These are phyloP conservation scores for Carallia pectinifolia DNA, from an alignment of 345 rosid genomes.

Conservation along the genomic window DNA sequence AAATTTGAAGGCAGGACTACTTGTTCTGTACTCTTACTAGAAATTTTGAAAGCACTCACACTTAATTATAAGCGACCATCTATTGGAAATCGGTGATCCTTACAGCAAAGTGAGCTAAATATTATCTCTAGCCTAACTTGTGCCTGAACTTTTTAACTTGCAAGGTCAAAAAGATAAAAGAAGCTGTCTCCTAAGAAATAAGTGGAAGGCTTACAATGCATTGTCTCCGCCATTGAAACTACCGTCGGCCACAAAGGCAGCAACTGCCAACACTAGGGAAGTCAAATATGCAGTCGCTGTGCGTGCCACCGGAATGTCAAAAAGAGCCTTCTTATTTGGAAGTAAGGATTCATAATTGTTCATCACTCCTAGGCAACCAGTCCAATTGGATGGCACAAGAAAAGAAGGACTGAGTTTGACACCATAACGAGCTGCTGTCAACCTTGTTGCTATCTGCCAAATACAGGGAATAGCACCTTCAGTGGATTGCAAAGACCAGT, in stretches of 20 bases:
- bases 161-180: not conserved
- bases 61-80: too few relatives aligned
- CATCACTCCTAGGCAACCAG: conserved; percentile 94
- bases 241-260: conserved; percentile 79
- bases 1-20: too few relatives aligned
- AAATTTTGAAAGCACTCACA: too few relatives aligned
- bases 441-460: conserved; percentile 78
- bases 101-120: not conserved
- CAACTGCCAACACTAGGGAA: conserved; percentile 64
- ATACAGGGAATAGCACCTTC: not conserved
- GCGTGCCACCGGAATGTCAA: conserved; percentile 85
- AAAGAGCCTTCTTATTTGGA: conserved; percentile 80
- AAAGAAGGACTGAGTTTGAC: conserved; percentile 87
- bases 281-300: conserved; percentile 88
- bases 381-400: conserved; percentile 92
- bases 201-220: conserved; percentile 62
- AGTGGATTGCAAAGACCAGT: not conserved
- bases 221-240: conserved; percentile 92
- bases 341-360: conserved; percentile 86
- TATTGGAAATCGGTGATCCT: not conserved
- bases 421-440: conserved; percentile 65
- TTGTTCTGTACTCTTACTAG: too few relatives aligned
- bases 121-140: not conserved
- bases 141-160: not conserved
- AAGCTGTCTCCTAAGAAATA: not conserved